Base-by-base conservation (phyloP, 495 filamentous ascomycete genomes). In the Trypethelium eluteriae region DNA sequence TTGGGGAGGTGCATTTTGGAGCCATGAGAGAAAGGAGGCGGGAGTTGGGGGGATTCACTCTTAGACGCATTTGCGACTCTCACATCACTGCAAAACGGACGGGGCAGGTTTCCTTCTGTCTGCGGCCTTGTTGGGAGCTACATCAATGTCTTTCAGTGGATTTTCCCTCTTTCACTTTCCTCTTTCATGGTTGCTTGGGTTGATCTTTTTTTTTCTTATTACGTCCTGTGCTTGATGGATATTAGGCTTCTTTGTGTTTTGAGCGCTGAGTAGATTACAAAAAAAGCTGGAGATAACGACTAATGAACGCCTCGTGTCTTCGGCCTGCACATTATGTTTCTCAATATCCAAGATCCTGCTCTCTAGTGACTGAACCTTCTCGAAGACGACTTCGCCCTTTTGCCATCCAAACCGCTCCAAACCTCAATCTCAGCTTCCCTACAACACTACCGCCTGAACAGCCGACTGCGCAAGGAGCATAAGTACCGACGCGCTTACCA, bases 81-180 rank as follows among this genome's bases (percentile, higher is more conserved):
- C 36, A 59, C 53, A 59, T 59, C 53, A 59, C 53, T 59, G 53
- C 53, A 59, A 34, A 59, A 59, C 32, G 53, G 53, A 59, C 53
- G 53, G 53, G 53, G 32, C 53, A 36, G 53, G 53, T 59, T 59
- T 59, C 53, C 53, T 35, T 59, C 53, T 59, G 53, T 59, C 53
- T 59, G 53, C 32, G 53, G 53, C 53, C 53, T 59, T 59, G 53
- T 59, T 36, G 5, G 36, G 53, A 59, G n/a, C 11, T 59, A 32
- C 36, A 36, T 59, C 32, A 11, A 25, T 25, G 25, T 59, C 7
- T 7, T 59, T 4, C 36, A 59, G 3, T 35, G 18, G 25, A 10
- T 14, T 59, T 59, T 59, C 32, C 32, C 36, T 18, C 10, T 59
- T 59, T 36, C 53, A 5, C 7, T 59, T 59, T 18, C 36, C 32